These are phyloP conservation scores for Didymella lethalis DNA, from an alignment of 2,329 filamentous ascomycete genomes.

Conservation along the genomic window DNA sequence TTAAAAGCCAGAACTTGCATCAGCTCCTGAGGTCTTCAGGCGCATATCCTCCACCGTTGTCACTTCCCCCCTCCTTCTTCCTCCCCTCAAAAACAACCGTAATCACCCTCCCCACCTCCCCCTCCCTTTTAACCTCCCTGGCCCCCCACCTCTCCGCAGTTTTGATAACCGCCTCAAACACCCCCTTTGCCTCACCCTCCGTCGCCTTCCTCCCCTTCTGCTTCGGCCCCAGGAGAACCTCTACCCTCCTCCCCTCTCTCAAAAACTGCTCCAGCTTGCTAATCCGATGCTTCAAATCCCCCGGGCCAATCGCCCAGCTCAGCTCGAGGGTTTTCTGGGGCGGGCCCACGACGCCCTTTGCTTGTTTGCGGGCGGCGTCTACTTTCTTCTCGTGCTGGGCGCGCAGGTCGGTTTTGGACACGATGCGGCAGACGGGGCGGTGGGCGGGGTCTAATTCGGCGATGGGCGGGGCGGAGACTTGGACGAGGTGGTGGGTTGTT, in stretches of 20 bases:
- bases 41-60: too few species aligned
- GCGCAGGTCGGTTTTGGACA: constrained; percentile 63
- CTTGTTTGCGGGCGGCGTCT: constrained; percentile 52
- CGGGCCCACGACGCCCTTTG: constrained; percentile 40
- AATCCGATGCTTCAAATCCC: constrained; percentile 72
- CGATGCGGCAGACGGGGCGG: constrained; percentile 73
- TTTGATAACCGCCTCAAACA: constrained; percentile 63
- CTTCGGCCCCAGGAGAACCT: constrained; percentile 75
- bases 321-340: constrained; percentile 80
- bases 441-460: constrained; percentile 52
- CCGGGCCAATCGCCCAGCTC: constrained; percentile 82
- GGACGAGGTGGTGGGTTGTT: constrained; percentile 60
- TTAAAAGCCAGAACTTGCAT: too few species aligned
- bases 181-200: constrained; percentile 62
- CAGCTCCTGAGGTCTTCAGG: too few species aligned
- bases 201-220: constrained; percentile 67
- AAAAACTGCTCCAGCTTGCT: constrained; percentile 70
- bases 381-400: constrained; percentile 58
- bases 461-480: constrained; percentile 51
- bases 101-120: constrained; percentile 42
- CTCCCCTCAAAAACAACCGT: constrained; percentile 43
- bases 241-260: constrained; percentile 76
- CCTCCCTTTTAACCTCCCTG: constrained; percentile 38
- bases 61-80: too few species aligned
- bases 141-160: constrained; percentile 51